Percentiles rank a stretch among this genome's conserved stretches.
These are phyloP conservation scores for Casuarina cunninghamiana DNA, from an alignment of 306 rosid genomes.

Conservation along the genomic window DNA sequence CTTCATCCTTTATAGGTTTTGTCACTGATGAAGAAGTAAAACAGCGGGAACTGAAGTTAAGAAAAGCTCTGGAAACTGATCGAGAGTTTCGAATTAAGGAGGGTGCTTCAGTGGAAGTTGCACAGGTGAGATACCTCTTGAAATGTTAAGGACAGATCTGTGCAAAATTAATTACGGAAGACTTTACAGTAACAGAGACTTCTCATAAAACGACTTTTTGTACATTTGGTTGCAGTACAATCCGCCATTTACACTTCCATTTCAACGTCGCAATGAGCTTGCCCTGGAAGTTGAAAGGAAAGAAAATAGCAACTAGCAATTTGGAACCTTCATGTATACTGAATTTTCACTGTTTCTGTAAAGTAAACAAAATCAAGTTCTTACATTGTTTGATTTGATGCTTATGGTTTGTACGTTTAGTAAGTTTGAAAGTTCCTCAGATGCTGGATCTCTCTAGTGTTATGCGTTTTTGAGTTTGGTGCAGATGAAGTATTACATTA, in stretches of 20 bases:
- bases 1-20: constrained; percentile 52
- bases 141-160: constrained; percentile 29
- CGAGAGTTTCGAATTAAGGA: constrained; percentile 60
- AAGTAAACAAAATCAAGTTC: constrained; percentile 22
- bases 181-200: not conserved
- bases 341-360: constrained; percentile 20
- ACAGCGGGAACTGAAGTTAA: constrained; percentile 58
- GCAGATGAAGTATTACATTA: constrained; percentile 6
- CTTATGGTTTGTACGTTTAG: constrained; percentile 24
- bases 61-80: constrained; percentile 60
- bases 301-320: constrained; percentile 36
- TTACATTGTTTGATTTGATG: constrained; percentile 16
- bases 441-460: constrained; percentile 10
- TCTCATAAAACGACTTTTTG: constrained; percentile 21
- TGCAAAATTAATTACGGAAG: constrained; percentile 2
- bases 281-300: constrained; percentile 82
- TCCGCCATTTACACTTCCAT: constrained; percentile 95
- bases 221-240: constrained; percentile 68
- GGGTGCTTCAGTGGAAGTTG: constrained; percentile 63
- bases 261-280: constrained; percentile 96
- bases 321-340: constrained; percentile 23
- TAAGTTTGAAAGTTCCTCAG: not conserved
- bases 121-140: constrained; percentile 59
- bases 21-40: constrained; percentile 72
- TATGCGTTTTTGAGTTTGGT: constrained; percentile 2